These are phyloP conservation scores for Solanum sitiens DNA, from an alignment of 257 asterid species.

Conservation along the genomic window DNA sequence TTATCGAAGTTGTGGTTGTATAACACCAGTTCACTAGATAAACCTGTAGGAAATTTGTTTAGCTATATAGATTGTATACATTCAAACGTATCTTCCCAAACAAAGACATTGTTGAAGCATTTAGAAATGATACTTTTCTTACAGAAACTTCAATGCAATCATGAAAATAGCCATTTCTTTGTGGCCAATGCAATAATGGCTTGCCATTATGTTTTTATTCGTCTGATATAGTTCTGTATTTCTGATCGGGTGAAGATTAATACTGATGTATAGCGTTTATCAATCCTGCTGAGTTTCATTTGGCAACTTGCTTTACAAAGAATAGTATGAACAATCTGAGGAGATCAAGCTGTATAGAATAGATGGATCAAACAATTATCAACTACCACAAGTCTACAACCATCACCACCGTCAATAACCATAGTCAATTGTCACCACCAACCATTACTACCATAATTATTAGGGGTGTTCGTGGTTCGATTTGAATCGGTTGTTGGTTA, in stretches of 20 bases:
- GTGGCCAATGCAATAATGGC: neutral
- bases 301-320: neutral
- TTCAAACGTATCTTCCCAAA: neutral
- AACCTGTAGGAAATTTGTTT: neutral
- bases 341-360: neutral
- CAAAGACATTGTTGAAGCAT: neutral
- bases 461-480: no score
- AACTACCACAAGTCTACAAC: neutral
- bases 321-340: neutral
- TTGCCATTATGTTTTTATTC: neutral
- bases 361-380: neutral
- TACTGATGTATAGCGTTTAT: neutral
- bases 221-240: neutral
- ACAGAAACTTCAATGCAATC: neutral
- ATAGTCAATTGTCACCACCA: neutral
- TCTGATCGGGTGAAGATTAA: neutral
- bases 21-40: neutral
- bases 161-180: neutral
- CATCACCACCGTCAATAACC: neutral
- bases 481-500: no score
- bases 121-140: neutral
- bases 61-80: neutral
- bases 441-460: neutral
- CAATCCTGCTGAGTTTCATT: neutral
- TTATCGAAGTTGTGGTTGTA: slow-evolving; percentile 1